Evolutionary conservation across 108 stramenopile species (phyloP), one percentile per base, ranked within the genome.

Genomic region (Skeletonema marinoi): DNA sequence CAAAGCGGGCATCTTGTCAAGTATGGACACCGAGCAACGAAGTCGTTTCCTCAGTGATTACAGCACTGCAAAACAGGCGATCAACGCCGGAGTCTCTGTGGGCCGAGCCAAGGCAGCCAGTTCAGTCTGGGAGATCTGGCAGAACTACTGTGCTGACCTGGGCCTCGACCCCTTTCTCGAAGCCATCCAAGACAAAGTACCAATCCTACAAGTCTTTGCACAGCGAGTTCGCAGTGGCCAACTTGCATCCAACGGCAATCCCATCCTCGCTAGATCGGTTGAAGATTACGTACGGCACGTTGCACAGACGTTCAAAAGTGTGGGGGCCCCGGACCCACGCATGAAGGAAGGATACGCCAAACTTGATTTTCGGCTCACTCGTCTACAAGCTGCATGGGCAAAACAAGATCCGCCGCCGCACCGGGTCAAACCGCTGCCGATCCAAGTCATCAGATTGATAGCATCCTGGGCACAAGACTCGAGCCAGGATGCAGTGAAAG

Each of bases 81-180:
- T 76, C 38, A 25, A 12, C 44, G 30, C 38, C 46, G 69, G 69
- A 65, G 69, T 71, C 44, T 68, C 69, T 75, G 29, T 65, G 63
- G 66, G 71, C 38, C 41, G 78, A 29, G 64, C 63, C 63, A 6
- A 10, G 17, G 42, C 33, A 38, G 8, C 63, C 48, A 14, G 19
- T 68, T 51, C 56, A 12, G 73, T 3, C 61, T 80, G 66, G 73
- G 4, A 30, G 42, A 78, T 58, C 78, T 1, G 35, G 35, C 6
- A 6, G 0, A 19, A 32, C 36, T 73, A 65, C 78, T 32, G 36
- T 31, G n/a, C 25, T 66, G 21, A 66, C n/a, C 42, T 78, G 51
- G 71, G 46, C 71, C 2, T 78, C 71, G 56, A 72, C 46, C 65
- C 78, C 78, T 66, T 54, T 72, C 41, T 72, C 42, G 16, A 73